Percentiles rank a stretch among this genome's conserved stretches.
phyloP scores from a whole-genome alignment of 2,329 filamentous ascomycete genomes.

The Sporothrix pallida region DNA sequence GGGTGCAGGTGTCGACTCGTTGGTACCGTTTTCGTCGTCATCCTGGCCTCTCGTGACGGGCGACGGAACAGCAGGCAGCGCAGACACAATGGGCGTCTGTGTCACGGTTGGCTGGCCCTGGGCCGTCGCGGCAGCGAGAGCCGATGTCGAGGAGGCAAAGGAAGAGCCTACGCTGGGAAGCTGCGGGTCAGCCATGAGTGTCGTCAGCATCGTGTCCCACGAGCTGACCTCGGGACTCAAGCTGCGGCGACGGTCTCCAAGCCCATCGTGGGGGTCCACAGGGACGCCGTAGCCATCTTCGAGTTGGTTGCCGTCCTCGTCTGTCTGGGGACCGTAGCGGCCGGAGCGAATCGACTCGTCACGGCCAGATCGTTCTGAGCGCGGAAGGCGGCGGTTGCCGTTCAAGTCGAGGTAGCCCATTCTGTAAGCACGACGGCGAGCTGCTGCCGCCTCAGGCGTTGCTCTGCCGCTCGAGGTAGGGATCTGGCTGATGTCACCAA shows the following conservation, averaged over 20 bases:
- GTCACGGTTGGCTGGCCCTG: slow-evolving; percentile 29
- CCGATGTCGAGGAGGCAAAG: slow-evolving; percentile 71
- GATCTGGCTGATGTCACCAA: slow-evolving; percentile 30
- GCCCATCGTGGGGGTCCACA: slow-evolving; percentile 62
- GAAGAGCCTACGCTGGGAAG: slow-evolving; percentile 82
- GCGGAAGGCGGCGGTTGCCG: slow-evolving; percentile 29
- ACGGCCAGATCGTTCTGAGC: background rate
- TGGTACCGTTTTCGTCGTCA: slow-evolving; percentile 18
- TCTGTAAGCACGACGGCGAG: slow-evolving; percentile 20
- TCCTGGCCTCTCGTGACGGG: slow-evolving; percentile 3
- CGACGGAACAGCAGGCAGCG: slow-evolving; percentile 29
- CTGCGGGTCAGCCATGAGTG: slow-evolving; percentile 80
- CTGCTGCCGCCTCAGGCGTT: slow-evolving; percentile 1
- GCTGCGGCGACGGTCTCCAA: slow-evolving; percentile 84
- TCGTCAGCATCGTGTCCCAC: slow-evolving; percentile 83
- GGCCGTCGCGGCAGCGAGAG: slow-evolving; percentile 46
- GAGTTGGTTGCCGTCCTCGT: slow-evolving; percentile 14
- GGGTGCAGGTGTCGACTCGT: background rate
- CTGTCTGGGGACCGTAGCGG: background rate
- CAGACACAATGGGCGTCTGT: slow-evolving; percentile 17
- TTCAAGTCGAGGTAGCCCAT: slow-evolving; percentile 28
- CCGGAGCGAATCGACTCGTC: background rate
- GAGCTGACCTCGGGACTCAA: slow-evolving; percentile 72
- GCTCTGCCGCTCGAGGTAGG: background rate
- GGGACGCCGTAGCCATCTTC: slow-evolving; percentile 21